Evolutionary conservation across 768 basidiomycete genomes (phyloP).

Genomic region (Russula foetens): DNA sequence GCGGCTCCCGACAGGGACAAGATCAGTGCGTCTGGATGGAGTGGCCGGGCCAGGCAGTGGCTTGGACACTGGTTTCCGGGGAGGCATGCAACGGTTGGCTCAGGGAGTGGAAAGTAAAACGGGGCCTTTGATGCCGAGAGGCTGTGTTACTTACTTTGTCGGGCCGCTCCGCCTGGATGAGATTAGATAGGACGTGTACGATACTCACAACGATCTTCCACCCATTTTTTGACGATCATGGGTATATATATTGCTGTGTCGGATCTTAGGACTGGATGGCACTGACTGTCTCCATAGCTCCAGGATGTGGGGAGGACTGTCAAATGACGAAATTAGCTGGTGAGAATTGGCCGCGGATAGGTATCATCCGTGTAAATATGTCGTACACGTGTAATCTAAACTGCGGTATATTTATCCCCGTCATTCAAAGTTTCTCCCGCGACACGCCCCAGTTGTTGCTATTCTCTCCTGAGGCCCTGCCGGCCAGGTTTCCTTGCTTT

Average conservation of each 20-base stretch:
- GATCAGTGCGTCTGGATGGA: slow-evolving; percentile 26
- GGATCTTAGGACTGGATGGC: too few species aligned
- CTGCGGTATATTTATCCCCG: too few species aligned
- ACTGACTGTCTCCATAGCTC: background rate
- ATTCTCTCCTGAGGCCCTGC: slow-evolving; percentile 3
- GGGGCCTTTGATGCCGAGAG: background rate
- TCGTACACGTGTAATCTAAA: too few species aligned
- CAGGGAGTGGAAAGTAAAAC: background rate
- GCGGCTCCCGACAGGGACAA: slow-evolving; percentile 49
- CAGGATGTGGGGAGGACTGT: background rate
- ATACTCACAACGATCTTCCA: too few species aligned
- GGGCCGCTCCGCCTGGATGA: background rate
- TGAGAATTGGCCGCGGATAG: background rate
- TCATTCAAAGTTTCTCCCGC: too few species aligned
- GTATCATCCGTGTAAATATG: too few species aligned
- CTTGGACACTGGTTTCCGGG: slow-evolving; percentile 18
- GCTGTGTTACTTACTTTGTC: background rate
- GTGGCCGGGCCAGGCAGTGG: background rate
- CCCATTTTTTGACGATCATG: too few species aligned
- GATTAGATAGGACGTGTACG: background rate
- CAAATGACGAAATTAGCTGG: too few species aligned
- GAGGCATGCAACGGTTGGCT: slow-evolving; percentile 12
- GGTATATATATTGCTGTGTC: too few species aligned
- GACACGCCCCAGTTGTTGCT: background rate
- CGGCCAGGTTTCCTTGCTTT: background rate